phyloP scores from a whole-genome alignment of 2,329 filamentous ascomycete genomes.

The Coniella vitis region DNA sequence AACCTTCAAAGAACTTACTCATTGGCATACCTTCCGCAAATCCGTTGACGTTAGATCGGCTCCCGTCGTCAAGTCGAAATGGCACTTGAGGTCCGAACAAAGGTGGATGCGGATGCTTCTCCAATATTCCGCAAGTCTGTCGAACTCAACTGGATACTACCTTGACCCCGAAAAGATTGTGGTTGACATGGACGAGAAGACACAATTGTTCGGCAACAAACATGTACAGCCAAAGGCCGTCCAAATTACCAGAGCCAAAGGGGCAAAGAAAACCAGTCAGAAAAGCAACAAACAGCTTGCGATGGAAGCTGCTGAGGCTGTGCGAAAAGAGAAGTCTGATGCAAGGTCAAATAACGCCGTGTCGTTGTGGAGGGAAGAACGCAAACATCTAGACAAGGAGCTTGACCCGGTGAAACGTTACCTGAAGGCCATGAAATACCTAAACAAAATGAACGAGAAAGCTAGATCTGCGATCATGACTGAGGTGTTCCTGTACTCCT shows the following conservation, averaged over 20 bases:
- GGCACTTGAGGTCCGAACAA: slow-evolving; percentile 46
- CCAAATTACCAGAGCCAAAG: slow-evolving; percentile 14
- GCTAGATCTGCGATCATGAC: slow-evolving; percentile 23
- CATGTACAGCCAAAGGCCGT: slow-evolving; percentile 20
- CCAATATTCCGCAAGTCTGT: slow-evolving; percentile 63
- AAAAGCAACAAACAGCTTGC: slow-evolving; percentile 32
- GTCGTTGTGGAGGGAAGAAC: slow-evolving; percentile 37
- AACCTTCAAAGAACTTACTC: slow-evolving; percentile 41
- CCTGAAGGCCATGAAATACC: slow-evolving; percentile 40
- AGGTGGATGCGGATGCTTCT: slow-evolving; percentile 61
- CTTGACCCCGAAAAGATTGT: slow-evolving; percentile 60
- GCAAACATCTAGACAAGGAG: slow-evolving; percentile 40
- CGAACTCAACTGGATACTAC: slow-evolving; percentile 53
- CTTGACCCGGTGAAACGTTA: slow-evolving; percentile 37
- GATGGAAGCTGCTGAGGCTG: slow-evolving; percentile 25
- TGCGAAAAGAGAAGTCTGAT: slow-evolving; percentile 28
- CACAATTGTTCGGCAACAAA: slow-evolving; percentile 15
- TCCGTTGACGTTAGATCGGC: slow-evolving; percentile 35
- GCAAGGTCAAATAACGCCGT: slow-evolving; percentile 26
- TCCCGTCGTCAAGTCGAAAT: slow-evolving; percentile 23
- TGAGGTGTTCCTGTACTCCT: slow-evolving; percentile 31
- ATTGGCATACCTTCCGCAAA: slow-evolving; percentile 58
- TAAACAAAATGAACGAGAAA: slow-evolving; percentile 33
- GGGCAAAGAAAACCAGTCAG: slow-evolving; percentile 19
- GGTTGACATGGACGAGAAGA: slow-evolving; percentile 24